Conservation (phyloP, 2,329 filamentous ascomycete genomes). For the Cladosporium sp. region DNA sequence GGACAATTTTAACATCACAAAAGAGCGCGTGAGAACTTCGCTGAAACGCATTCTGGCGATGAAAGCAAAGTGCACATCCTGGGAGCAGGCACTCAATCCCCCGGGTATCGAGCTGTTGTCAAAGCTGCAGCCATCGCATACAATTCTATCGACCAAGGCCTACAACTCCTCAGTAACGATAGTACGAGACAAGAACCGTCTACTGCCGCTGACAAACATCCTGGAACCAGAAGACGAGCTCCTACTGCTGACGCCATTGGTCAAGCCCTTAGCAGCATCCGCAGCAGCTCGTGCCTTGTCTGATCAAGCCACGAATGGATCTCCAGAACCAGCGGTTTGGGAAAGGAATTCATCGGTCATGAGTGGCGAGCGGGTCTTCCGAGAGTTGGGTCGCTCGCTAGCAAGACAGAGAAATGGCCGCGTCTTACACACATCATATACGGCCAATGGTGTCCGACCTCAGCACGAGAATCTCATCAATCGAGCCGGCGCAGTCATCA, state of each 20-base stretch:
- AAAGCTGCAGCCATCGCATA: conserved; percentile 76
- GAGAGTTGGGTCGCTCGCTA: conserved; percentile 82
- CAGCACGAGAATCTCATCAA: conserved; percentile 92
- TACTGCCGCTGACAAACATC: conserved; percentile 76
- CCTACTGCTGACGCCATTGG: conserved; percentile 80
- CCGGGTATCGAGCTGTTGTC: conserved; percentile 72
- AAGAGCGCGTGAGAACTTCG: conserved; percentile 74
- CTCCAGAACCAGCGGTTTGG: conserved; percentile 53
- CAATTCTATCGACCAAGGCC: conserved; percentile 73
- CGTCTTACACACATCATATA: conserved; percentile 90
- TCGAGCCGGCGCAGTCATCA: conserved; percentile 79
- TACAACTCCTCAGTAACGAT: conserved; percentile 94
- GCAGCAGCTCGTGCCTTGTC: conserved; percentile 70
- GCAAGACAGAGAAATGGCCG: conserved; percentile 81
- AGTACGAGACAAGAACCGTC: conserved; percentile 79
- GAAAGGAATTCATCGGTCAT: conserved; percentile 64
- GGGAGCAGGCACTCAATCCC: conserved; percentile 87
- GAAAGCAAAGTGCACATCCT: conserved; percentile 82
- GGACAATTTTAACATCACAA: conserved; percentile 84
- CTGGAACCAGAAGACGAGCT: conserved; percentile 83
- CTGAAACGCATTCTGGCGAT: conserved; percentile 71
- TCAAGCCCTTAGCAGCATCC: conserved; percentile 89
- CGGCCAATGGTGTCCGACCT: conserved; percentile 83
- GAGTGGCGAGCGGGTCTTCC: conserved; percentile 89
- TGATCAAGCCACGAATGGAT: conserved; percentile 55